Conservation (phyloP, 2,329 filamentous ascomycete species). For the Metarhizium album region DNA sequence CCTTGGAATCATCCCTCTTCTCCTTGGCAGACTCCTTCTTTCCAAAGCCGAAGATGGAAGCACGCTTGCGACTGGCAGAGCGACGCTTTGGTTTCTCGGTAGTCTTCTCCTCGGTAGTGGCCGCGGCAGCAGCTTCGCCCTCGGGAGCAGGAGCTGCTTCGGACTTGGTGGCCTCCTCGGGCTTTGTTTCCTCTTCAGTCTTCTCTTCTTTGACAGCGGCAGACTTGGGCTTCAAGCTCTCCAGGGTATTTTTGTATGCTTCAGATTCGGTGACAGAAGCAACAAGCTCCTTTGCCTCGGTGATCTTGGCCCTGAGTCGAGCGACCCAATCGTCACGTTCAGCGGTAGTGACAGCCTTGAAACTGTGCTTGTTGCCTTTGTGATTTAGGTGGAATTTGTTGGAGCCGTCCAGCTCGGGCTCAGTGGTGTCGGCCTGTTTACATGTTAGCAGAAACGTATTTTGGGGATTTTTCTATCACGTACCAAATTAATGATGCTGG, state of each 20-base stretch:
- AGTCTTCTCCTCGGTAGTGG: constrained; percentile 22
- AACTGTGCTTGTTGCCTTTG: constrained; percentile 83
- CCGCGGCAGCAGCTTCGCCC: constrained; percentile 19
- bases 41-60: constrained; percentile 52
- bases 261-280: constrained; percentile 66
- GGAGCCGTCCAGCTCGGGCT: constrained; percentile 64
- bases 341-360: constrained; percentile 64
- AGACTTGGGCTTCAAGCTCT: constrained; percentile 49
- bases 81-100: constrained; percentile 48
- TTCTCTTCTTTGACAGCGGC: constrained; percentile 20
- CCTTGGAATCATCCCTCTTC: constrained; percentile 26
- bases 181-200: constrained; percentile 17
- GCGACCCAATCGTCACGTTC: constrained; percentile 92
- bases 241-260: constrained; percentile 77
- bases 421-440: constrained; percentile 47
- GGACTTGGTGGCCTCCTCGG: constrained; percentile 10
- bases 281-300: constrained; percentile 74
- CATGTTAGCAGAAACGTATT: constrained; percentile 2
- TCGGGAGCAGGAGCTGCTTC: constrained; percentile 8
- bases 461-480: constrained; percentile 24
- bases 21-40: constrained; percentile 36
- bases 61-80: constrained; percentile 54
- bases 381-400: constrained; percentile 80
- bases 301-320: constrained; percentile 70
- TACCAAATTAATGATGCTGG: constrained; percentile 79